Conservation (phyloP, 225 moss, liverwort and hornwort genomes). For the Polytrichum commune region DNA sequence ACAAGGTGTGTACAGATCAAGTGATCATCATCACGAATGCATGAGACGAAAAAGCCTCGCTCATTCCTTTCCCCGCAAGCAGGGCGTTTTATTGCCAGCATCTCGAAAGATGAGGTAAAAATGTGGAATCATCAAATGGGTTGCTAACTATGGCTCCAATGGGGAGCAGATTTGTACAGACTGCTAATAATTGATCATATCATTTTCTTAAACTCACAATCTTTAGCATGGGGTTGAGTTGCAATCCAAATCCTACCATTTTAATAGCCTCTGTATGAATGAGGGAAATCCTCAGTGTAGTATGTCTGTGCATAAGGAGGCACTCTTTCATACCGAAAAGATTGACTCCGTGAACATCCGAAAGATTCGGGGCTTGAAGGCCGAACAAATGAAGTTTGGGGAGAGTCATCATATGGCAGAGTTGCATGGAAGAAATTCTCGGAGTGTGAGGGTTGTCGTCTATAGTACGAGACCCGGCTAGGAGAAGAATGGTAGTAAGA, state of each 20-base stretch:
- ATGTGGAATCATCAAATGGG: no score
- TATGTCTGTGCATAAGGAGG: slow-evolving; percentile 32
- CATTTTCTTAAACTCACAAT: no score
- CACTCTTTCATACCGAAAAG: slow-evolving; percentile 12
- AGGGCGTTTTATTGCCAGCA: no score
- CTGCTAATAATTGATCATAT: no score
- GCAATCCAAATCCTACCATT: background rate
- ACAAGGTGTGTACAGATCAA: no score
- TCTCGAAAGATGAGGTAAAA: no score
- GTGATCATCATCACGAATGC: no score
- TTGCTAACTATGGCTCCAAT: no score
- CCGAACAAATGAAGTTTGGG: slow-evolving; percentile 11
- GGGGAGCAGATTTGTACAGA: no score
- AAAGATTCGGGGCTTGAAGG: slow-evolving; percentile 21
- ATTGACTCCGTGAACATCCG: slow-evolving; percentile 11
- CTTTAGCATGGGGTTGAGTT: no score
- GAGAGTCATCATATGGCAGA: background rate
- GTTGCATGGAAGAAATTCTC: slow-evolving; percentile 1
- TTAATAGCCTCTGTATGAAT: slow-evolving; percentile 24
- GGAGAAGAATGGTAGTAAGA: slow-evolving; percentile 26
- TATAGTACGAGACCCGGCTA: slow-evolving; percentile 27
- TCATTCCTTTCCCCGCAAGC: no score
- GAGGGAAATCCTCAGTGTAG: slow-evolving; percentile 18
- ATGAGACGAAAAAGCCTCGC: no score
- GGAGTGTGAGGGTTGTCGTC: slow-evolving; percentile 13